Percentiles rank a stretch among this genome's conserved stretches.
phyloP scores from a whole-genome alignment of 345 rosid species.

The Isatis tinctoria region DNA sequence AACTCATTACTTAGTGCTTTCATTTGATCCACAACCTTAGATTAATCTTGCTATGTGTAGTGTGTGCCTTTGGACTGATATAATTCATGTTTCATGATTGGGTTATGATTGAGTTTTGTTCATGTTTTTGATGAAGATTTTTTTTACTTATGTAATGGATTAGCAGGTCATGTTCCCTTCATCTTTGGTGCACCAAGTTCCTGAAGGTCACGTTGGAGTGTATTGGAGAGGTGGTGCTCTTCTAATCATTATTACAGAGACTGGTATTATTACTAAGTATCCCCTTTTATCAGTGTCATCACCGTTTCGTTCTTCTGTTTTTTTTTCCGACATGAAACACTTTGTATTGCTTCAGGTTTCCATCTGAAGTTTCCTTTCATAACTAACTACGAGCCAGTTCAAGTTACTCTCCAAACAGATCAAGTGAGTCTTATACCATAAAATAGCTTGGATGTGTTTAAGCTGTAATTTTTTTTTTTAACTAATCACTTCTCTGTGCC shows the following conservation, averaged over 20 bases:
- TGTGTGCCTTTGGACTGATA: too few species aligned
- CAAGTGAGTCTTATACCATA: conserved; percentile 43
- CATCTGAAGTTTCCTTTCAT: conserved; percentile 77
- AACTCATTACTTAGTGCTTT: too few species aligned
- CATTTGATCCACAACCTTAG: too few species aligned
- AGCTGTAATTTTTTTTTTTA: too few species aligned
- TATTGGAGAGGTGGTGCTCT: conserved; percentile 97
- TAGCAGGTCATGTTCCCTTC: too few species aligned
- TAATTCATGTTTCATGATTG: too few species aligned
- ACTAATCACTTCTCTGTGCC: too few species aligned
- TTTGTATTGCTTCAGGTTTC: conserved; percentile 48
- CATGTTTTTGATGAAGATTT: neutral
- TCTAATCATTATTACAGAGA: conserved; percentile 48
- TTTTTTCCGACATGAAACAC: neutral
- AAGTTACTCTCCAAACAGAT: conserved; percentile 93
- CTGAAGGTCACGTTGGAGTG: too few species aligned
- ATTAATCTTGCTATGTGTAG: too few species aligned
- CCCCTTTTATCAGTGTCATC: neutral
- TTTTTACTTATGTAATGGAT: conserved; percentile 14
- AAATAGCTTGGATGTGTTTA: too few species aligned
- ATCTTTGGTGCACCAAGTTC: too few species aligned
- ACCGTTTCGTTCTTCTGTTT: neutral
- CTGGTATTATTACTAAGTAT: conserved; percentile 40
- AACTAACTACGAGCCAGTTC: conserved; percentile 85
- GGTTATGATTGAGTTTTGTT: too few species aligned